Evolutionary conservation across 257 asterid genomes (phyloP).

Genomic region (Cinchona pubescens): DNA sequence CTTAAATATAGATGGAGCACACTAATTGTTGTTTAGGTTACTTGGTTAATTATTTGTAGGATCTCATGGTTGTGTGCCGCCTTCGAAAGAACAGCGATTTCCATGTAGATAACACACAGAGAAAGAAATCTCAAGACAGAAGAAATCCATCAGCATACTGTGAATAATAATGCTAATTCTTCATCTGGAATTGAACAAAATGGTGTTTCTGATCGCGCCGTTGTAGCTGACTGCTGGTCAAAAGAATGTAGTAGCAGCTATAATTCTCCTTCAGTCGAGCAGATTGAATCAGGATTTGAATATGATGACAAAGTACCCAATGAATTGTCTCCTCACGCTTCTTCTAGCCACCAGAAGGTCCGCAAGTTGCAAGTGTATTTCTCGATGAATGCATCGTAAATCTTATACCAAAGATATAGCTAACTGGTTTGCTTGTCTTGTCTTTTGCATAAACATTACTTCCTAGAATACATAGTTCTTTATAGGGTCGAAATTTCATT

Average conservation of each 20-base stretch:
- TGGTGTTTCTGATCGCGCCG: conserved; percentile 27
- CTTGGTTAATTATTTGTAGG: conserved; percentile 41
- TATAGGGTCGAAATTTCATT: neutral
- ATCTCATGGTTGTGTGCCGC: conserved; percentile 75
- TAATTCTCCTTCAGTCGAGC: conserved; percentile 58
- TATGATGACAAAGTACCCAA: conserved; percentile 42
- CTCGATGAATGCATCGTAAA: neutral
- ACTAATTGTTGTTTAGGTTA: neutral
- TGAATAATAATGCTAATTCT: conserved; percentile 19
- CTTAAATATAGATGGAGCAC: neutral
- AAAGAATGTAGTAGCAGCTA: conserved; percentile 54
- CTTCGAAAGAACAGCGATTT: conserved; percentile 69
- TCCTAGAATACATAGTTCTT: neutral
- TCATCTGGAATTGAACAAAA: conserved; percentile 40
- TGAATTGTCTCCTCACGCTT: conserved; percentile 25
- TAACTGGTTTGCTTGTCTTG: neutral
- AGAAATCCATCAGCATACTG: conserved; percentile 21
- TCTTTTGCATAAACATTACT: neutral
- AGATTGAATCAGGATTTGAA: conserved; percentile 39
- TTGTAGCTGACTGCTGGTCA: conserved; percentile 36
- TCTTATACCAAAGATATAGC: neutral
- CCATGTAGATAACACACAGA: conserved; percentile 37
- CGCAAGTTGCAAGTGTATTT: conserved; percentile 3
- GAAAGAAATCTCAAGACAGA: conserved; percentile 19
- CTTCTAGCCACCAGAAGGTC: conserved; percentile 39